phyloP scores from a whole-genome alignment of 305 asterid genomes.

The Ruellia speciosa region DNA sequence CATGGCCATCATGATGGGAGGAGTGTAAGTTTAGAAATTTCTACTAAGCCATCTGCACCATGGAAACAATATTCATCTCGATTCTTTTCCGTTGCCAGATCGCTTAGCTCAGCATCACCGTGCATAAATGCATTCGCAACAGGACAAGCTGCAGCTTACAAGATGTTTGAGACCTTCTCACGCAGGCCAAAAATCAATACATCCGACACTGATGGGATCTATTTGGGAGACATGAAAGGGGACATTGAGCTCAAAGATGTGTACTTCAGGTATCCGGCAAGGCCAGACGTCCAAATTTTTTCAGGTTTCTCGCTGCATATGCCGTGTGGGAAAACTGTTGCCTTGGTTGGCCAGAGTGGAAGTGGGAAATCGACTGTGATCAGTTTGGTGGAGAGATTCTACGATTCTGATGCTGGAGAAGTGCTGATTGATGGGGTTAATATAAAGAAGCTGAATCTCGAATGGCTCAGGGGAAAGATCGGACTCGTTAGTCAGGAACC shows the following conservation, averaged over 20 bases:
- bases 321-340: slow-evolving; percentile 56
- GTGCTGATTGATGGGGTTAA: slow-evolving; percentile 60
- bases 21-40: slow-evolving; percentile 37
- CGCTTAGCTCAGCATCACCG: slow-evolving; percentile 59
- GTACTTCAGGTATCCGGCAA: slow-evolving; percentile 50
- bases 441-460: slow-evolving; percentile 62
- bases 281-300: slow-evolving; percentile 47
- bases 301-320: slow-evolving; percentile 48
- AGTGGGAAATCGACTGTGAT: slow-evolving; percentile 87
- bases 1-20: slow-evolving; percentile 58
- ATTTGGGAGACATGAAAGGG: slow-evolving; percentile 44
- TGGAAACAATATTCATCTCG: neutral
- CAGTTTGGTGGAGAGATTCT: slow-evolving; percentile 74
- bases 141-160: slow-evolving; percentile 45
- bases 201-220: slow-evolving; percentile 33
- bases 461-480: slow-evolving; percentile 73
- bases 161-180: slow-evolving; percentile 48
- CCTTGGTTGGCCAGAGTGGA: slow-evolving; percentile 90
- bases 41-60: no score
- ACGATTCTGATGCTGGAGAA: slow-evolving; percentile 67
- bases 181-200: slow-evolving; percentile 52
- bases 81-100: slow-evolving; percentile 29
- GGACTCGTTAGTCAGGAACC: slow-evolving; percentile 91
- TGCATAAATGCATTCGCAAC: slow-evolving; percentile 43
- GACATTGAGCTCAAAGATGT: slow-evolving; percentile 50